phyloP scores from a whole-genome alignment of 179 eudicot species.

The Carnegiea gigantea region DNA sequence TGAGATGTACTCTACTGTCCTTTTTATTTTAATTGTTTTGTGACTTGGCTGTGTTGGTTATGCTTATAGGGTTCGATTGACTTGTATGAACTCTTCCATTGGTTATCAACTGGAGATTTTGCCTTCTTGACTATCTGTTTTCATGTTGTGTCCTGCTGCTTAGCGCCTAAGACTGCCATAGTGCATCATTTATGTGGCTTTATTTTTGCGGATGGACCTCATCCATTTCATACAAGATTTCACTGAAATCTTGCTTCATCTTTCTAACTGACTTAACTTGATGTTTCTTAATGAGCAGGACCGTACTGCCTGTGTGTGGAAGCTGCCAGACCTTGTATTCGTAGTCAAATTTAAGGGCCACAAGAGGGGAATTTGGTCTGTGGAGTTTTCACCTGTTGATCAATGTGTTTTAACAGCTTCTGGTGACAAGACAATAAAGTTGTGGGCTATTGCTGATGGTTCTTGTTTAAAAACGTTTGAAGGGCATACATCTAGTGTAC shows the following conservation, averaged over 20 bases:
- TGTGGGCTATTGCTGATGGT: conserved; percentile 92
- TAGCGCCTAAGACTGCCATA: not conserved
- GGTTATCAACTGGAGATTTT: not conserved
- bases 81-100: conserved; percentile 4
- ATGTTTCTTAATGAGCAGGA: conserved; percentile 46
- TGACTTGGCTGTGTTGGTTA: not conserved
- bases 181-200: not conserved
- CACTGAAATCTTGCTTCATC: not conserved
- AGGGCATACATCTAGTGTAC: conserved; percentile 90
- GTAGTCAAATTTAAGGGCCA: conserved; percentile 79
- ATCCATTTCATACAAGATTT: not conserved
- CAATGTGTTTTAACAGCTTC: conserved; percentile 92
- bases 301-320: conserved; percentile 89
- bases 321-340: conserved; percentile 81
- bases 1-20: not conserved
- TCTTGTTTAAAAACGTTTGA: conserved; percentile 94
- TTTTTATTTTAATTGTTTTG: not conserved
- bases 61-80: conserved; percentile 4
- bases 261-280: conserved; percentile 2
- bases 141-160: not conserved
- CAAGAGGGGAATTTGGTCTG: conserved; percentile 94
- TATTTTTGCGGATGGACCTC: not conserved
- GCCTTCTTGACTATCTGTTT: conserved; percentile 1
- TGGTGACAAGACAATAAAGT: conserved; percentile 88
- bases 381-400: conserved; percentile 97